Conservation (phyloP, 2,329 filamentous ascomycete genomes). For the Byssochlamys sp. region DNA sequence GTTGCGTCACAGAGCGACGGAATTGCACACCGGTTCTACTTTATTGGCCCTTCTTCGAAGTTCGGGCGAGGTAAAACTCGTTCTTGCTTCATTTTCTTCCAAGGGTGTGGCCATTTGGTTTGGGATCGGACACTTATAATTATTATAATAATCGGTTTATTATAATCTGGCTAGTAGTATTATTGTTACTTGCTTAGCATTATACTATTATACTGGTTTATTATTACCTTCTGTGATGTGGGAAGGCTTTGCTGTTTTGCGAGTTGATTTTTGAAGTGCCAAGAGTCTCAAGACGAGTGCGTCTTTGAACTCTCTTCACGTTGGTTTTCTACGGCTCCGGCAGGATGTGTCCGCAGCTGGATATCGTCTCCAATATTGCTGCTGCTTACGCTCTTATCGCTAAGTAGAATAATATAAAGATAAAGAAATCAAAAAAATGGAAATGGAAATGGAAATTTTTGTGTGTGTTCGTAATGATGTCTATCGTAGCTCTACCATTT, state of each 20-base stretch:
- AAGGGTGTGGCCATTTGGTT: slow-evolving; percentile 39
- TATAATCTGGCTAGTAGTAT: no score
- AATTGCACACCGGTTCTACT: slow-evolving; percentile 63
- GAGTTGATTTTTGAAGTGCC: no score
- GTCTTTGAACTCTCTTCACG: no score
- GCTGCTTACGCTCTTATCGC: no score
- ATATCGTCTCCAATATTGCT: no score
- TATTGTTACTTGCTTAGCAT: no score
- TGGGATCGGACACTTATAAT: slow-evolving; percentile 48
- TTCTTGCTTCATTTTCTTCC: slow-evolving; percentile 17
- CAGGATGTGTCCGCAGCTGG: no score
- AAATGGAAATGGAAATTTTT: not conserved
- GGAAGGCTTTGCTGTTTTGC: not conserved
- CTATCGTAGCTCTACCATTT: not conserved
- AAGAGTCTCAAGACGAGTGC: no score
- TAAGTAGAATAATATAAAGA: no score
- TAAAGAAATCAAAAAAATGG: not conserved
- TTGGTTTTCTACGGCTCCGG: no score
- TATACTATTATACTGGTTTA: no score
- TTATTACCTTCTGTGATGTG: slow-evolving; percentile 3
- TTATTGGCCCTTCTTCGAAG: slow-evolving; percentile 36
- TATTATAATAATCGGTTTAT: slow-evolving; percentile 18
- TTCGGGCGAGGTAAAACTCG: not conserved
- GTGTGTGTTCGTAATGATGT: not conserved
- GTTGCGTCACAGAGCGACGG: slow-evolving; percentile 66